Evolutionary conservation across 805 yeast species (phyloP), one percentile per base, ranked within the genome.

Genomic region (Wickerhamiella shivajii): DNA sequence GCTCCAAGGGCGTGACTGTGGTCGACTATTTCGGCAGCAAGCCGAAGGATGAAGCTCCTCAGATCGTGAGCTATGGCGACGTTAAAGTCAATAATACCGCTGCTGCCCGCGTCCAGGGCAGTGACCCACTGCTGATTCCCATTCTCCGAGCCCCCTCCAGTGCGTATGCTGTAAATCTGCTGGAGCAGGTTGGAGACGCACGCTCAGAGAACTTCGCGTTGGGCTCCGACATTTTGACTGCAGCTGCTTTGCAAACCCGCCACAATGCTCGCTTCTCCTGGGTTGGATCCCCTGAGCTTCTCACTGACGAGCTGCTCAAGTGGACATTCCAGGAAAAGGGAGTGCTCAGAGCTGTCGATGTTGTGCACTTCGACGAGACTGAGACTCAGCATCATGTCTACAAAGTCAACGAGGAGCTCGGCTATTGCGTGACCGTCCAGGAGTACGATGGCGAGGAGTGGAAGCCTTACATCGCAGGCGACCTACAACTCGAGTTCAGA

Each of bases 281-380:
- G 94, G 46, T 76, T 12, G 97, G 96, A n/a, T 65, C 77, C 29
- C 60, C 58, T 18, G 61, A 63, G 14, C 57, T 78, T 31, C 59
- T 85, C 20, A 59, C 70, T 43, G 45, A 44, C 12, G 67, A 65
- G 27, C 43, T 75, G 12, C 46, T 70, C 18, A 53, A 62, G 36
- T 90, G 97, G 97, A 66, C 73, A 13, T 76, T 80, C 57, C 78
- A 74, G 39, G 71, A 72, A 41, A 67, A 64, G 41, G 68, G 74
- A 19, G 73, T 80, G 11, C 60, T 87, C 39, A 71, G 65, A 45
- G 59, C 71, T 27, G 63, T 61, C 17, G 61, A 57, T 26, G 71
- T 68, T 12, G 57, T 61, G 24, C 90, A 80, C 55, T 50, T 58
- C 39, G 72, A 72, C 40, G 55, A 57, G 29, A 10, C 43, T 6